A percentile compares a stretch with the other conserved stretches of the same genome.
Evolutionary conservation across 192 early-diverging fungal genomes (phyloP).

Genomic region (Entomortierella beljakovae): DNA sequence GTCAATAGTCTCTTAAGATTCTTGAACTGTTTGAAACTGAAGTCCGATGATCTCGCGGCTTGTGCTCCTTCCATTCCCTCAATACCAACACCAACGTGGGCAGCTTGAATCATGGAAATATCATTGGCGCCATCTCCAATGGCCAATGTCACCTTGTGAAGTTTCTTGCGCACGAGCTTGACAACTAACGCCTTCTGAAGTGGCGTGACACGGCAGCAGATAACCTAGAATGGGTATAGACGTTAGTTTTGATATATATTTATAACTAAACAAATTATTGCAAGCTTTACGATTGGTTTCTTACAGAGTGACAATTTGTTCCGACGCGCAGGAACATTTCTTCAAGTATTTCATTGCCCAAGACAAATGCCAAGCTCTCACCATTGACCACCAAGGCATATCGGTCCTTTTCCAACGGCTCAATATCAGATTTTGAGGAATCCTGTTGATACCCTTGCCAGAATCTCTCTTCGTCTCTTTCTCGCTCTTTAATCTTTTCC

Average conservation of each 20-base stretch:
- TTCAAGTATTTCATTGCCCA: constrained; percentile 79
- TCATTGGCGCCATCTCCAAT: constrained; percentile 99
- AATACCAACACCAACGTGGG: constrained; percentile 96
- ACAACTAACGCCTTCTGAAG: constrained; percentile 97
- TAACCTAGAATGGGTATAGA: too few relatives aligned
- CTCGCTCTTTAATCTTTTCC: constrained; percentile 50
- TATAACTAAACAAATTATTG: too few relatives aligned
- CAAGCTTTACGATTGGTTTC: too few relatives aligned
- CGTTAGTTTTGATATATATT: too few relatives aligned
- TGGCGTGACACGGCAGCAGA: constrained; percentile 98
- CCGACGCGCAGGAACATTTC: constrained; percentile 73
- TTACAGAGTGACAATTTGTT: constrained; percentile 78
- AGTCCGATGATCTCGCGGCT: constrained; percentile 93
- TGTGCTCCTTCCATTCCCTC: constrained; percentile 94
- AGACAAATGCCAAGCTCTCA: constrained; percentile 87
- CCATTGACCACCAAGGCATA: constrained; percentile 95
- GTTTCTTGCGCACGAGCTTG: constrained; percentile 91
- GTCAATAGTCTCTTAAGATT: constrained; percentile 91
- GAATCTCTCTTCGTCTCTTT: constrained; percentile 41
- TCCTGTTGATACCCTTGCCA: constrained; percentile 37
- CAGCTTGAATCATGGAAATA: constrained; percentile 97
- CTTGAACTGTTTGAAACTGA: constrained; percentile 96
- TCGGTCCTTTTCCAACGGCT: constrained; percentile 44
- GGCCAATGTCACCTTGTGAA: constrained; percentile 86
- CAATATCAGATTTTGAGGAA: constrained; percentile 1